phyloP scores from a whole-genome alignment of 345 rosid genomes.

The Cardiospermum halicacabum region DNA sequence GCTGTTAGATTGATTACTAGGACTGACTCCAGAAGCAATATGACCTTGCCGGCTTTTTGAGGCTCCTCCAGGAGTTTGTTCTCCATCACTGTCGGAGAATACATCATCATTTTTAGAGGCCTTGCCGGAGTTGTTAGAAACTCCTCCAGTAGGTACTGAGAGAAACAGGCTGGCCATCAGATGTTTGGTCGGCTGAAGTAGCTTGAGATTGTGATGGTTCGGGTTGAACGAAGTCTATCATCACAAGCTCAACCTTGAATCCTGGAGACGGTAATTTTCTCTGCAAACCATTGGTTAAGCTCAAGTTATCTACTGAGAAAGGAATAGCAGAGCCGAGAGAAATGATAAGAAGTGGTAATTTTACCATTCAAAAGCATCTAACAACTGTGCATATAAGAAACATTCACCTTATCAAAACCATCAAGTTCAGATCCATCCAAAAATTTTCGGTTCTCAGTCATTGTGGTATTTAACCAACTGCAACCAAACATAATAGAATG shows the following conservation, averaged over 20 bases:
- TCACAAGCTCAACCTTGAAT: slow-evolving; percentile 78
- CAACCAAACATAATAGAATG: slow-evolving; percentile 9
- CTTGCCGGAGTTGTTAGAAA: slow-evolving; percentile 19
- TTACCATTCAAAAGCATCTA: neutral
- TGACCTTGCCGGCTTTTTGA: slow-evolving; percentile 30
- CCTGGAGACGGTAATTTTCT: slow-evolving; percentile 91
- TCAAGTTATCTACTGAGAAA: neutral
- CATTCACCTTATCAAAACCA: slow-evolving; percentile 84
- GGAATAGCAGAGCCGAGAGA: neutral
- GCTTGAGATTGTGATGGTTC: slow-evolving; percentile 24
- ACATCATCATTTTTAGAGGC: slow-evolving; percentile 44
- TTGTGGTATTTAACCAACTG: slow-evolving; percentile 89
- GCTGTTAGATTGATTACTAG: slow-evolving; percentile 17
- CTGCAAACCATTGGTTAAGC: slow-evolving; percentile 37
- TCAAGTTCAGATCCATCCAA: slow-evolving; percentile 66
- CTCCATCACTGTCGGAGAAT: slow-evolving; percentile 79
- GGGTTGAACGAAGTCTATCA: slow-evolving; percentile 46
- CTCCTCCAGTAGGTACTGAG: slow-evolving; percentile 14
- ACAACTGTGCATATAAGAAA: neutral
- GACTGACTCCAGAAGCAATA: slow-evolving; percentile 2
- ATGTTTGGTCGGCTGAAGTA: slow-evolving; percentile 25
- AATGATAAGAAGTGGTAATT: neutral
- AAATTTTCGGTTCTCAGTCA: slow-evolving; percentile 75
- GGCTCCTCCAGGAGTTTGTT: slow-evolving; percentile 41
- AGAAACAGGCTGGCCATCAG: slow-evolving; percentile 22